These are phyloP conservation scores for Umbilicaria muhlenbergii DNA, from an alignment of 495 filamentous ascomycete species.

Conservation along the genomic window DNA sequence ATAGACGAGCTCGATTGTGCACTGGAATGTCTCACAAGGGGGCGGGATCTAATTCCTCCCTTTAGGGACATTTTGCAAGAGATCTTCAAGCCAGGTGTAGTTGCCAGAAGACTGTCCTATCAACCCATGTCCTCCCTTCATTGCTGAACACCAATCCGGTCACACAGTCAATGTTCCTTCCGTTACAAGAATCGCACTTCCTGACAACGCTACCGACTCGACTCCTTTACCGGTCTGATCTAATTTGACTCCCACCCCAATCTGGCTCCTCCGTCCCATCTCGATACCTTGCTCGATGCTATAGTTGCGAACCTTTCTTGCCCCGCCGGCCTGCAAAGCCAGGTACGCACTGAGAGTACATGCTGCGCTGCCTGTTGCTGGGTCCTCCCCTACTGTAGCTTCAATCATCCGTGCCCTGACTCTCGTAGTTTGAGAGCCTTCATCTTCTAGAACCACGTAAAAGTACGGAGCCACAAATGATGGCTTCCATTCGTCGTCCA, in stretches of 20 bases:
- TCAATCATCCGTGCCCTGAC: conserved; percentile 39
- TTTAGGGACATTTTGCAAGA: no score
- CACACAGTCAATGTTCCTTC: conserved; percentile 23
- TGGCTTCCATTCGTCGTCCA: conserved; percentile 42
- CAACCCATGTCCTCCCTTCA: no score
- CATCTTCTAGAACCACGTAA: conserved; percentile 25
- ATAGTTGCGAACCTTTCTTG: conserved; percentile 21
- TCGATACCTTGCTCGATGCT: conserved; percentile 52
- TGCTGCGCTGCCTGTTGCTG: conserved; percentile 52
- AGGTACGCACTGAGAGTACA: conserved; percentile 39
- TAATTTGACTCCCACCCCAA: conserved; percentile 24
- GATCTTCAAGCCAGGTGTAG: no score
- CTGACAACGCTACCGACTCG: conserved; percentile 31
- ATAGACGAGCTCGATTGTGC: no score
- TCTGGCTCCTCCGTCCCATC: conserved; percentile 49
- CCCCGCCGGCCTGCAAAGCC: conserved; percentile 22
- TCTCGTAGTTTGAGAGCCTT: conserved; percentile 10
- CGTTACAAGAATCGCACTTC: conserved; percentile 35
- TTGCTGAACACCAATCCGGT: no score
- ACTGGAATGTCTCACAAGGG: no score
- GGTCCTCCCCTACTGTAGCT: conserved; percentile 40
- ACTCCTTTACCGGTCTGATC: conserved; percentile 18
- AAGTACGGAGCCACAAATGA: conserved; percentile 40
- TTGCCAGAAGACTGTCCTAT: no score
- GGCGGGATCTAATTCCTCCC: no score